These are phyloP conservation scores for Globisporangium spiculum DNA, from an alignment of 352 stramenopile genomes.

Conservation along the genomic window DNA sequence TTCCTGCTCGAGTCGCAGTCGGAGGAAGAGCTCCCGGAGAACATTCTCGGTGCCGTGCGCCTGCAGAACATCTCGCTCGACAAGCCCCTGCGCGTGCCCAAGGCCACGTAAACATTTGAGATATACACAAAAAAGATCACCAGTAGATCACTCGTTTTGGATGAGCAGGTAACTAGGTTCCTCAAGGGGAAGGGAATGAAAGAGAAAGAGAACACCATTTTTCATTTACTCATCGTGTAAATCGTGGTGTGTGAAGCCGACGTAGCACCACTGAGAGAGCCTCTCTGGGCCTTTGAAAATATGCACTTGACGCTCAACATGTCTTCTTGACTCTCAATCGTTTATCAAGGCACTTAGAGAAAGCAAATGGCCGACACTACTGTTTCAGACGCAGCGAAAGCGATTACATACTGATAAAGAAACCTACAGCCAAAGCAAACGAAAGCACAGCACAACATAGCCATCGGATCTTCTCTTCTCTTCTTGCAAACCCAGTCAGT, in stretches of 20 bases:
- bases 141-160: neutral
- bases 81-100: slow-evolving; percentile 59
- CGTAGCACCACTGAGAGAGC: no score
- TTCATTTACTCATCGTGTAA: neutral
- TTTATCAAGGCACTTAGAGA: no score
- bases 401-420: neutral
- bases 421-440: neutral
- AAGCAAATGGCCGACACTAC: neutral
- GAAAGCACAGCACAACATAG: neutral
- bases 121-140: neutral
- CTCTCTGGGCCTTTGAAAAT: no score
- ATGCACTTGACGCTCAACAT: no score
- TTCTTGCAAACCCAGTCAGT: neutral
- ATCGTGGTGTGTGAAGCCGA: no score
- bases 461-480: neutral
- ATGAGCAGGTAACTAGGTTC: neutral
- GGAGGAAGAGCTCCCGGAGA: slow-evolving; percentile 86
- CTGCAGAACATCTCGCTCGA: slow-evolving; percentile 84
- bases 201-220: neutral
- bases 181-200: neutral
- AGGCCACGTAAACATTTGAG: neutral
- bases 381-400: neutral
- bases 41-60: slow-evolving; percentile 74
- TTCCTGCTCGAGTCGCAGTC: slow-evolving; percentile 85
- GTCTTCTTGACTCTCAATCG: no score